These are phyloP conservation scores for Rhododendron griersonianum DNA, from an alignment of 148 eudicot genomes.

Conservation along the genomic window DNA sequence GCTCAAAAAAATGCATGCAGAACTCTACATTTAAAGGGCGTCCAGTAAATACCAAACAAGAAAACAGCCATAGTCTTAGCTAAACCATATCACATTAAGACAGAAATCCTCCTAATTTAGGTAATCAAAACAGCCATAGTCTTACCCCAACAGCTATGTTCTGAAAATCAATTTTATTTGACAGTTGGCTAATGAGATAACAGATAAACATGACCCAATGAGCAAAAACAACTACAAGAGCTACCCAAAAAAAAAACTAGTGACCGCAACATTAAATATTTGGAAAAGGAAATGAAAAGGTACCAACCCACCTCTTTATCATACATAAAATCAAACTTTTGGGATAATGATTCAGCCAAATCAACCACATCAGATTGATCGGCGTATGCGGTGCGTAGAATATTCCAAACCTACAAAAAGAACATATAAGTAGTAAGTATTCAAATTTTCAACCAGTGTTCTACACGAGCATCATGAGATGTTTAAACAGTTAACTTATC, in stretches of 20 bases:
- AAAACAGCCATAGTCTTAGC: not conserved
- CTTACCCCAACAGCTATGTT: not conserved
- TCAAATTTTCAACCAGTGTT: not conserved
- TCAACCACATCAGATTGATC: constrained; percentile 34
- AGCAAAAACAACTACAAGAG: not conserved
- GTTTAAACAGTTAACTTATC: not conserved
- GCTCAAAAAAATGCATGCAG: not conserved
- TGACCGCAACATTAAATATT: not conserved
- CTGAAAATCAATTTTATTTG: not conserved
- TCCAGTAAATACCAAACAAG: not conserved
- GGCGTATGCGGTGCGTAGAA: constrained; percentile 36
- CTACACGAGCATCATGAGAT: not conserved
- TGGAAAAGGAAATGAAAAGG: not conserved
- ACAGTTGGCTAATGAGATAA: not conserved
- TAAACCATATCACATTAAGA: not conserved
- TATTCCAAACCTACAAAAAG: constrained; percentile 48
- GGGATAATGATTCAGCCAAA: constrained; percentile 27
- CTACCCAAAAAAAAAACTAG: not conserved
- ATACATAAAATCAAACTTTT: constrained; percentile 37
- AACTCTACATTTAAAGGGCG: not conserved
- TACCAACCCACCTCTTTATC: constrained; percentile 45
- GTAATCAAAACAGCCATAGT: not conserved
- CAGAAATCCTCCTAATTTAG: not conserved
- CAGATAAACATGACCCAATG: not conserved
- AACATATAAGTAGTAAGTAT: constrained; percentile 12